Evolutionary conservation across 2,329 filamentous ascomycete species (phyloP), one percentile per base, ranked within the genome.

Genomic region (Ceratocystis variospora): DNA sequence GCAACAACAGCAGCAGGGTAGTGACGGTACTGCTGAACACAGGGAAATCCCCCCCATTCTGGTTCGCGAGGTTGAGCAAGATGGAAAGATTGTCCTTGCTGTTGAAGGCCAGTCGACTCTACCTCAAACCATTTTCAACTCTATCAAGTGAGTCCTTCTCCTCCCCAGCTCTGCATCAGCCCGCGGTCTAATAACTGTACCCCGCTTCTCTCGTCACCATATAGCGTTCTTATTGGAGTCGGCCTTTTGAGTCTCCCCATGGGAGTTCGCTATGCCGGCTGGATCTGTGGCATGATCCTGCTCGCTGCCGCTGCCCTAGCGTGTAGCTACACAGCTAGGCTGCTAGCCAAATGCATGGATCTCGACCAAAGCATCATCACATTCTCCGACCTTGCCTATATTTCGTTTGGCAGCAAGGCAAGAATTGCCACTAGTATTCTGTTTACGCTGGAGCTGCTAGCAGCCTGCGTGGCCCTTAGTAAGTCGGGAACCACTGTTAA

Each of bases 71-170:
- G 83, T 96, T 12, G 89, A 95, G 73, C 89, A 94, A 71, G 90
- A 94, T 70, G 90, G 94, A 53, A 90, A 87, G 72, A 83, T 93
- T 61, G 84, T 96, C 66, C 83, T 93, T 71, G 83, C 93, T 1
- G 86, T 96, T 1, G 88, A 96, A 69, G 93, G 93, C 48, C 91
- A 95, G 77, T 96, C 90, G n/a, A 99, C 93, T 0, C 80, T 97
- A 17, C 91, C 91, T 0, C 93, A 97, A 77, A 97, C 93, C 5
- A 83, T 96, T 69, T 96, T 97, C 80, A 99, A 99, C 76, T 95
- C 90, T 2, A 93, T 93, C 73, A 96, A 96, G 77, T 79, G 70
- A 68, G 75, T 70, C 4, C 31, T 37, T 66, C 6, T 50, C 61
- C 17, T 12, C 41, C 44, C 2, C 41, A 33, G 17, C 48, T 59